Percentiles rank a stretch among this genome's conserved stretches.
Conservation (phyloP, 768 basidiomycete species). For the Amanita fuliginea region DNA sequence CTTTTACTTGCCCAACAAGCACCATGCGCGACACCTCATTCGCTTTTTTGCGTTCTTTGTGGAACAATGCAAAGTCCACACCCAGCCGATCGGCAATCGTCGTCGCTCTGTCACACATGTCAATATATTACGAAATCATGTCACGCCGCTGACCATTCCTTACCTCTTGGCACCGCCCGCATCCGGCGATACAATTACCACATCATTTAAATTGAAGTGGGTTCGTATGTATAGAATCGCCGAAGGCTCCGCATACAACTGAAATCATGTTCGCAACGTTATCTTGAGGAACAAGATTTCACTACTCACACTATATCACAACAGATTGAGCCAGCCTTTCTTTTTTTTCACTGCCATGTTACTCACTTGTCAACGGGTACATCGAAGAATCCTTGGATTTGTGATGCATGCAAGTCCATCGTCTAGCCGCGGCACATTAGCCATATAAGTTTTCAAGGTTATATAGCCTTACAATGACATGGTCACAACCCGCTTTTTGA, state of each 20-base stretch:
- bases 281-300: conserved; percentile 3
- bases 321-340: no score
- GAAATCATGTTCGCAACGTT: conserved; percentile 1
- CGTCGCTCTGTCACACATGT: conserved; percentile 56
- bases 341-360: no score
- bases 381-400: conserved; percentile 99
- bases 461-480: conserved; percentile 70
- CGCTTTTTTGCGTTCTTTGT: conserved; percentile 97
- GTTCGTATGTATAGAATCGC: conserved; percentile 91
- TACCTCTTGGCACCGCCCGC: conserved; percentile 98
- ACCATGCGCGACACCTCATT: conserved; percentile 94
- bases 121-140: conserved; percentile 1
- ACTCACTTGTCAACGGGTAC: conserved; percentile 98
- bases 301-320: conserved; percentile 8
- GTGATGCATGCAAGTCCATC: conserved; percentile 97
- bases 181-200: conserved; percentile 96
- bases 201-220: conserved; percentile 73
- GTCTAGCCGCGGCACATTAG: conserved; percentile 40
- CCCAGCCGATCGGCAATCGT: conserved; percentile 94
- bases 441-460: not conserved
- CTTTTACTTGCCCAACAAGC: conserved; percentile 88
- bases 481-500: conserved; percentile 86
- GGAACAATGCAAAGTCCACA: conserved; percentile 97
- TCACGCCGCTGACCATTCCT: conserved; percentile 11
- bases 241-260: conserved; percentile 95